Conservation (phyloP, 75 land plant species). For the Picea sitchensis region DNA sequence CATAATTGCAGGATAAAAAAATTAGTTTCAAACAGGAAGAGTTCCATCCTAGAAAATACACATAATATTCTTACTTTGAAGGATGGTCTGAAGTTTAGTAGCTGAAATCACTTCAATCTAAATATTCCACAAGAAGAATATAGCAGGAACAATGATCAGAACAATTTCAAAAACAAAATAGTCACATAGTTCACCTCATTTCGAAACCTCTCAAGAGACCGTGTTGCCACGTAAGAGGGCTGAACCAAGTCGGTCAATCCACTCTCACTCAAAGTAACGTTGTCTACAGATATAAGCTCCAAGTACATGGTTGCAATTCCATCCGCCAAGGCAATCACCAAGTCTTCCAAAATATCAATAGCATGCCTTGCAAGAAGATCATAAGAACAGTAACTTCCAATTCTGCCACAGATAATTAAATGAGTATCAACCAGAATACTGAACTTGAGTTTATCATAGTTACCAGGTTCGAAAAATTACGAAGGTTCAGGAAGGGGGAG, state of each 20-base stretch:
- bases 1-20: background rate
- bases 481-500: too few relatives aligned
- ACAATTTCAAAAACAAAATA: background rate
- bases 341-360: slow-evolving; percentile 73
- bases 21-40: background rate
- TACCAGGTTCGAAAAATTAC: too few relatives aligned
- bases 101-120: background rate
- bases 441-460: background rate
- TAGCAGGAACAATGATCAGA: background rate
- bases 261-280: slow-evolving; percentile 34
- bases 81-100: background rate
- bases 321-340: slow-evolving; percentile 84
- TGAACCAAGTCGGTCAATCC: slow-evolving; percentile 32
- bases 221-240: slow-evolving; percentile 59
- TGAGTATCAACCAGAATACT: background rate
- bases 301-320: slow-evolving; percentile 67
- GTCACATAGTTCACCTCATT: slow-evolving; percentile 65
- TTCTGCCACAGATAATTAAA: slow-evolving; percentile 27
- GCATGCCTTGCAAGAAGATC: slow-evolving; percentile 36
- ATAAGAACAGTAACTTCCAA: slow-evolving; percentile 36
- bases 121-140: background rate
- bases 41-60: background rate
- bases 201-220: slow-evolving; percentile 77
- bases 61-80: background rate
- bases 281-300: slow-evolving; percentile 65